These are phyloP conservation scores for Coniochaeta prunicola DNA, from an alignment of 2,329 filamentous ascomycete genomes.

Conservation along the genomic window DNA sequence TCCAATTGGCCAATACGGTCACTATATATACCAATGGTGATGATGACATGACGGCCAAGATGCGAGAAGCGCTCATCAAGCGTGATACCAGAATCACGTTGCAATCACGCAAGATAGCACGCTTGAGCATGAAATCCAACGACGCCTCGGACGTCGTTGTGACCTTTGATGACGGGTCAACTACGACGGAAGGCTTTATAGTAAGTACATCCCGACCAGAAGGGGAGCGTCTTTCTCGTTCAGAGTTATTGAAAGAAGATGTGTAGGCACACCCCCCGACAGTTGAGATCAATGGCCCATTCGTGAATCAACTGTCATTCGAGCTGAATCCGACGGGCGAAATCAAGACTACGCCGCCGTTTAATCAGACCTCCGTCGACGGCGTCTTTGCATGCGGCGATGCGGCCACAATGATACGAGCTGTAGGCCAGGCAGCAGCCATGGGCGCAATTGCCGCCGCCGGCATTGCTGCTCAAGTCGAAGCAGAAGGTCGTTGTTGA, in stretches of 20 bases:
- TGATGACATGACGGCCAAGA: constrained; percentile 19
- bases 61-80: constrained; percentile 19
- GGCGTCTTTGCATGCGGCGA: constrained; percentile 51
- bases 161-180: constrained; percentile 31
- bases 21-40: constrained; percentile 46
- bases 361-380: constrained; percentile 39
- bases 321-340: constrained; percentile 33
- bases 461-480: neutral
- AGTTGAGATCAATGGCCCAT: constrained; percentile 29
- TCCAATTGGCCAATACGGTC: constrained; percentile 31
- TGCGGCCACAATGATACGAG: constrained; percentile 24
- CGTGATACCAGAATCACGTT: constrained; percentile 6
- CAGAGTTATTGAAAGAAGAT: constrained; percentile 23
- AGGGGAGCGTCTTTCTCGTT: too few species aligned
- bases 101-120: constrained; percentile 16
- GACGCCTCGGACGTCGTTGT: constrained; percentile 23
- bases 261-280: constrained; percentile 1
- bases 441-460: constrained; percentile 1
- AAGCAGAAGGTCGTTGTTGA: neutral
- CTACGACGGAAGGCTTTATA: constrained; percentile 29
- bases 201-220: constrained; percentile 10
- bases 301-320: constrained; percentile 35
- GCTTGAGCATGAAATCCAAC: constrained; percentile 18
- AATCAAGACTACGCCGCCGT: constrained; percentile 33
- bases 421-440: constrained; percentile 18